These are phyloP conservation scores for Cucurbita pepo DNA, from an alignment of 306 rosid genomes.

Conservation along the genomic window DNA sequence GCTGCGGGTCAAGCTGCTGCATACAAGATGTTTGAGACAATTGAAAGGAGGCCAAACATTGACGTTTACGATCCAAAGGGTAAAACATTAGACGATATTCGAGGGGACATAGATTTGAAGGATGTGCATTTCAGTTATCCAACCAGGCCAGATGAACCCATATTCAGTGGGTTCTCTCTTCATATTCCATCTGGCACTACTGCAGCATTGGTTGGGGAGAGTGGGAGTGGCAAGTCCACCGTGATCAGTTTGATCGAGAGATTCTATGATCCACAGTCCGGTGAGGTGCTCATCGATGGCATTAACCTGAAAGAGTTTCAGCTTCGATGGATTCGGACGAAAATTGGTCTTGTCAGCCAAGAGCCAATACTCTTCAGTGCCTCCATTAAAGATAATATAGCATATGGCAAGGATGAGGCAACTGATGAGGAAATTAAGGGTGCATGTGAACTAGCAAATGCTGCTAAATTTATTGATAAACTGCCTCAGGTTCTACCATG, in stretches of 20 bases:
- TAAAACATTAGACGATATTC: not conserved
- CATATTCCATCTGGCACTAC: slow-evolving; percentile 2
- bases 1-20: slow-evolving; percentile 6
- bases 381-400: slow-evolving; percentile 3
- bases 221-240: slow-evolving; percentile 8
- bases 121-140: slow-evolving; percentile 2
- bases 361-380: slow-evolving; percentile 6
- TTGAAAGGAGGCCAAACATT: slow-evolving; percentile 2
- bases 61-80: slow-evolving; percentile 1
- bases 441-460: slow-evolving; percentile 9
- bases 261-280: slow-evolving; percentile 8
- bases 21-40: slow-evolving; percentile 8
- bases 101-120: not conserved
- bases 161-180: slow-evolving; percentile 1
- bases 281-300: slow-evolving; percentile 8
- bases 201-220: slow-evolving; percentile 6
- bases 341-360: slow-evolving; percentile 8
- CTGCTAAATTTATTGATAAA: slow-evolving; percentile 7
- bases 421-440: not conserved
- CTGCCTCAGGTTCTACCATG: slow-evolving; percentile 2
- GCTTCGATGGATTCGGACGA: slow-evolving; percentile 2
- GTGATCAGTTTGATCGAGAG: slow-evolving; percentile 6
- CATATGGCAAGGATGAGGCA: slow-evolving; percentile 3
- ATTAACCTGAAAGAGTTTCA: slow-evolving; percentile 5
- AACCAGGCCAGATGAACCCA: slow-evolving; percentile 1